These are phyloP conservation scores for Candida wancherniae DNA, from an alignment of 805 yeast species.

Conservation along the genomic window DNA sequence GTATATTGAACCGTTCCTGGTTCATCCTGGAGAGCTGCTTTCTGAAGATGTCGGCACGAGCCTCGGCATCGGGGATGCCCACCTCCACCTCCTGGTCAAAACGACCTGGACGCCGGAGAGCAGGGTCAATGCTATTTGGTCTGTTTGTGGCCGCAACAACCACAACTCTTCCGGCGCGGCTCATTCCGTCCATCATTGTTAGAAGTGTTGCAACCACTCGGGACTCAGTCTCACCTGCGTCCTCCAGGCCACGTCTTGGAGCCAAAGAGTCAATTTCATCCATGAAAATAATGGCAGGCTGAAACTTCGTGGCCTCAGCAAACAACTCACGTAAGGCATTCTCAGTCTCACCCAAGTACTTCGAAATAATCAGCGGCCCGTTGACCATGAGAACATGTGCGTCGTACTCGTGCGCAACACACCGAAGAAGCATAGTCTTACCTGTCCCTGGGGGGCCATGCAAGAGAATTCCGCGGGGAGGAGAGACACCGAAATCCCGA, in stretches of 20 bases:
- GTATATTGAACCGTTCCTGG: slow-evolving; percentile 40
- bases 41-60: slow-evolving; percentile 66
- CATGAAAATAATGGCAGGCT: slow-evolving; percentile 82
- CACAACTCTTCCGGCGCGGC: slow-evolving; percentile 59
- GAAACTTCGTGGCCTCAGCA: slow-evolving; percentile 77
- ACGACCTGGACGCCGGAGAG: slow-evolving; percentile 80
- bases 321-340: slow-evolving; percentile 75
- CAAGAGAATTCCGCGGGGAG: slow-evolving; percentile 88
- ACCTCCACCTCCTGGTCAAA: slow-evolving; percentile 87
- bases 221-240: slow-evolving; percentile 84
- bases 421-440: slow-evolving; percentile 79
- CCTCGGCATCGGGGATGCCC: slow-evolving; percentile 85
- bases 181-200: slow-evolving; percentile 77
- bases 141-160: slow-evolving; percentile 72
- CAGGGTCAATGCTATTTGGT: slow-evolving; percentile 64
- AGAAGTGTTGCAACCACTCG: slow-evolving; percentile 85
- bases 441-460: slow-evolving; percentile 99
- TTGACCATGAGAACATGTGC: slow-evolving; percentile 84
- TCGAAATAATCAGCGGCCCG: slow-evolving; percentile 89
- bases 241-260: slow-evolving; percentile 80
- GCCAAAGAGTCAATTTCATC: slow-evolving; percentile 94
- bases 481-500: slow-evolving; percentile 78
- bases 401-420: slow-evolving; percentile 71
- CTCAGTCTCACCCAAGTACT: slow-evolving; percentile 93
- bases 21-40: slow-evolving; percentile 57